Conservation (phyloP, 2,329 filamentous ascomycete genomes). For the Boeremia exigua region DNA sequence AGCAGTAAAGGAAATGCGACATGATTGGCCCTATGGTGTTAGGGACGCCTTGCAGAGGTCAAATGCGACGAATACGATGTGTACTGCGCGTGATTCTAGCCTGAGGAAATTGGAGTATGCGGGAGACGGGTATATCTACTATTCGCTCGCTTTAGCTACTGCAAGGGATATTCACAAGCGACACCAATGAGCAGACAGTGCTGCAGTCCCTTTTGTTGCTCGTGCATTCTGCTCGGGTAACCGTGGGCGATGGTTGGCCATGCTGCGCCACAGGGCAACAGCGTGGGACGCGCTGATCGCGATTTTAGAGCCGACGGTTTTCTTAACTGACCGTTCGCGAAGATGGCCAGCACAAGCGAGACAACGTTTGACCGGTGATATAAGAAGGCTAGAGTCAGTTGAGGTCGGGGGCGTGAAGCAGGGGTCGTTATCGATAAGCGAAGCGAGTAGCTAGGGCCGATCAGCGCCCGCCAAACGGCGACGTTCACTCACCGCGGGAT, state of each 20-base stretch:
- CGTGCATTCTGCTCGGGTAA: no score
- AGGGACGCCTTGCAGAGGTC: not conserved
- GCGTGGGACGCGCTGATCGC: not conserved
- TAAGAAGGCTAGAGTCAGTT: conserved; percentile 7
- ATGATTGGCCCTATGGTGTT: not conserved
- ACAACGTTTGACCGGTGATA: not conserved
- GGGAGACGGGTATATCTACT: no score
- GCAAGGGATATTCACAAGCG: no score
- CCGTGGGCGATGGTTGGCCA: no score
- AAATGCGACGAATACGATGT: conserved; percentile 41
- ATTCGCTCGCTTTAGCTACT: no score
- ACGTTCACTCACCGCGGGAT: conserved; percentile 29
- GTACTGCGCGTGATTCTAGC: not conserved
- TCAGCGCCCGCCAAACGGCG: conserved; percentile 20
- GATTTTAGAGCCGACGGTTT: not conserved
- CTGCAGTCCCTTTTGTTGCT: no score
- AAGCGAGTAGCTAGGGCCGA: conserved; percentile 19
- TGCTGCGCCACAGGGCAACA: not conserved
- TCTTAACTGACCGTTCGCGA: conserved; percentile 1
- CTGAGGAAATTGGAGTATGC: no score
- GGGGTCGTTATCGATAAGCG: conserved; percentile 9
- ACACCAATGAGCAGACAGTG: no score
- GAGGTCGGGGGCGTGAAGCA: conserved; percentile 15
- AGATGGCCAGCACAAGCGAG: not conserved
- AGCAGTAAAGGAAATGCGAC: no score